Base-by-base conservation (phyloP, 2,329 filamentous ascomycete species). In the Purpureocillium takamizusanense region DNA sequence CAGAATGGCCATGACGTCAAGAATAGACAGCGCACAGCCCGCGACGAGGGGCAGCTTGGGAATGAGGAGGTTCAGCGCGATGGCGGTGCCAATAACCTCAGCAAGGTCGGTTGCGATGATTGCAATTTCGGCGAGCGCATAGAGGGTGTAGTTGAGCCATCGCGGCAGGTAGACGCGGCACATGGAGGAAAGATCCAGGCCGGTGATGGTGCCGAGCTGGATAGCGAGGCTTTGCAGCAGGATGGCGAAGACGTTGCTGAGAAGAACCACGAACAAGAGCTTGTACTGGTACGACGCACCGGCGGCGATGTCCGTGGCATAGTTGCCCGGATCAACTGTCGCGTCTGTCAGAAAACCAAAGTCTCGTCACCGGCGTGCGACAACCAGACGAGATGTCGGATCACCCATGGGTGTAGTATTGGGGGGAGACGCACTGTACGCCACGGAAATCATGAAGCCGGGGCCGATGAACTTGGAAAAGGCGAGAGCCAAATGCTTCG, bases 101-200 rank as follows among this genome's bases (percentile, higher is more conserved):
- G 80, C 80, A 46, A 85, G 76, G 53, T 85, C 81, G 0, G 81
- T 85, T 1, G 81, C 81, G 38, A 85, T 77, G 41, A 85, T 85
- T 42, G 81, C 79, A 4, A 70, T 61, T 55, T 85, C 81, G 2
- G 79, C 74, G 45, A 85, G 62, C 15, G 69, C 55, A 49, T 84
- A 85, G 3, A 85, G 62, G 14, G 66, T 51, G 33, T 72, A 69
- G 44, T 78, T 81, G 39, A 84, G 53, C 81, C 80, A 85, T 46
- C 63, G 64, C 2, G 81, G 81, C 12, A 83, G 65, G 53, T 80
- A 78, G 8, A 69, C 75, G 27, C 79, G 71, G 48, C 78, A 83
- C 9, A 78, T 77, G 44, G 81, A 70, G 1, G 81, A 77, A 12
- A 85, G 65, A 49, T 83, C 79, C 36, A 83, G 59, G 2, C 81